These are phyloP conservation scores for Zygnema cylindricum DNA, from an alignment of 139 green algal species.

Conservation along the genomic window DNA sequence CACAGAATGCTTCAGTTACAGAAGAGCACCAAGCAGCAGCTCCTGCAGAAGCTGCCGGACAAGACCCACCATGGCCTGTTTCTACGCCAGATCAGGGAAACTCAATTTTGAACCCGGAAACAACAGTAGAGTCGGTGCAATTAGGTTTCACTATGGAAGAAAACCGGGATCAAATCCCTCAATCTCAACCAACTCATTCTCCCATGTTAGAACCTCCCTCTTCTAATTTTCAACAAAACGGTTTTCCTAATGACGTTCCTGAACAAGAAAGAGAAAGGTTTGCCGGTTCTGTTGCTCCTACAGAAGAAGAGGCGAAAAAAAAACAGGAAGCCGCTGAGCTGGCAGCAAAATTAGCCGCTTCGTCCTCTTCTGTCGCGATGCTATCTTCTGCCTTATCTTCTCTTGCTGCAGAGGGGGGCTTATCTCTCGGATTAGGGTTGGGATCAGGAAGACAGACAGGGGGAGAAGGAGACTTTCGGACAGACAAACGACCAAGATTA, in stretches of 20 bases:
- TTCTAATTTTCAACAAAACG: slow-evolving; percentile 8
- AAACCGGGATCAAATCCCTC: background rate
- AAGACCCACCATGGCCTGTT: background rate
- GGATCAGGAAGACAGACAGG: background rate
- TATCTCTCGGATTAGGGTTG: background rate
- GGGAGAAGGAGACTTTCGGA: background rate
- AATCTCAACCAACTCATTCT: background rate
- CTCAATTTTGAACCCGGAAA: background rate
- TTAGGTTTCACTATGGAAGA: slow-evolving; percentile 1
- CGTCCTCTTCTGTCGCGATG: slow-evolving; percentile 2
- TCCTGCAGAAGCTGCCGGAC: background rate
- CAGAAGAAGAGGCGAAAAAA: slow-evolving; percentile 24
- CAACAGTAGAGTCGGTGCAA: background rate
- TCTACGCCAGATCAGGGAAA: background rate
- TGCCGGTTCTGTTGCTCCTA: background rate
- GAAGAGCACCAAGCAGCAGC: background rate
- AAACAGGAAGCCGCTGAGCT: slow-evolving; percentile 33
- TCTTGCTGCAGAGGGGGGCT: slow-evolving; percentile 7
- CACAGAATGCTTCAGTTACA: background rate
- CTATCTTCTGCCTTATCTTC: slow-evolving; percentile 29
- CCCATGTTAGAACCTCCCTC: background rate
- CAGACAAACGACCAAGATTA: background rate
- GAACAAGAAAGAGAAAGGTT: background rate
- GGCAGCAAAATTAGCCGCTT: slow-evolving; percentile 19
- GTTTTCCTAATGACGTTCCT: background rate